Conservation (phyloP, 495 filamentous ascomycete species). For the Daldinia bambusicola region DNA sequence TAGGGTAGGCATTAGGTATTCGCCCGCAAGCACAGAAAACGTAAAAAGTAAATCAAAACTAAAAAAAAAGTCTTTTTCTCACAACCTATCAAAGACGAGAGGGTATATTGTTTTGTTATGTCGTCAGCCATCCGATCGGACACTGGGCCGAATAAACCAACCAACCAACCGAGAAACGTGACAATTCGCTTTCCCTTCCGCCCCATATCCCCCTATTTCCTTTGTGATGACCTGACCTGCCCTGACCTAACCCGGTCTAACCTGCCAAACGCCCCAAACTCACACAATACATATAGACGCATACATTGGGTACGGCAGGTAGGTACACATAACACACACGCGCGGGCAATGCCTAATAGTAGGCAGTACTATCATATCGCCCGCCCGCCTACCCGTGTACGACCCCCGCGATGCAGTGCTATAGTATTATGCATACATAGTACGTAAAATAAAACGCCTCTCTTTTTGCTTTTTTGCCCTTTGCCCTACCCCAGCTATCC, state of each 20-base stretch:
- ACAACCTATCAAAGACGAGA: constrained; percentile 32
- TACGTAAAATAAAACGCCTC: no score
- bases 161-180: constrained; percentile 29
- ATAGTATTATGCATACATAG: constrained; percentile 39
- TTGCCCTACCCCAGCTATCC: constrained; percentile 22
- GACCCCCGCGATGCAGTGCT: constrained; percentile 44
- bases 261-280: neutral
- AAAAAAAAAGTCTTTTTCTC: neutral
- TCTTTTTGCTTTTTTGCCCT: no score
- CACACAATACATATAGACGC: no score
- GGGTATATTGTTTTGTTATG: constrained; percentile 38
- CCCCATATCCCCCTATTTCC: neutral
- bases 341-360: no score
- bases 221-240: constrained; percentile 24
- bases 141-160: neutral
- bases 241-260: constrained; percentile 17
- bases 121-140: constrained; percentile 22
- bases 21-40: constrained; percentile 11
- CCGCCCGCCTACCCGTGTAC: constrained; percentile 21
- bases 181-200: constrained; percentile 19
- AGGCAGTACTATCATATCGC: constrained; percentile 11
- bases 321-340: no score
- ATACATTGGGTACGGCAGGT: no score
- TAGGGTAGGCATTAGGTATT: no score
- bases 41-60: neutral